Base-by-base conservation (phyloP, 2,329 filamentous ascomycete genomes). In the Penicillium rolfsii region DNA sequence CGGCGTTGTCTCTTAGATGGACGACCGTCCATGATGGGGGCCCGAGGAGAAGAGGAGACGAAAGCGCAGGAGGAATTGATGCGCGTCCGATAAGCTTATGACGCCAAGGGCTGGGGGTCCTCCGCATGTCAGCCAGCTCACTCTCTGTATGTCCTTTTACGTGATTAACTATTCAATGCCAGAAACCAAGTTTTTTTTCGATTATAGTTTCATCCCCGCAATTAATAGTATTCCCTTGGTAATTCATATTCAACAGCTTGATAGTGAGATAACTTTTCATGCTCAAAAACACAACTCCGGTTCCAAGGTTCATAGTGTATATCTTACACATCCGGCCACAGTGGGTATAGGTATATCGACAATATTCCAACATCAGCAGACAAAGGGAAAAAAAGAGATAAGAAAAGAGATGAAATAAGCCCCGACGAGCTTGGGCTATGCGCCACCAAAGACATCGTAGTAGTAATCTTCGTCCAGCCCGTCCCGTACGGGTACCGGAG, bases 381-480 rank as follows among this genome's bases (percentile, higher is more conserved):
- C n/a, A 43, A 58, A 57, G 19, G 19, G 12, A 43, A 22, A 59
- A 50, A 22, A 45, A 22, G 58, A 50, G 16, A n/a, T 35, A n/a
- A 55, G 2, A 45, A 56, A n/a, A 46, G 52, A 24, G 22, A 1
- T 22, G 19, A 22, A 22, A 22, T 22, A 22, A 22, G 1, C 19
- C 19, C 19, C 14, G 8, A 30, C 14, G 26, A 30, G n/a, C 22
- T 28, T 9, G 24, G 8, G 36, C 60, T 64, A 76, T 52, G 64
- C 65, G 28, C 77, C 77, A 8, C 79, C 79, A 71, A 80, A 90
- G 46, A 91, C 83, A 75, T 94, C 91, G 79, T 96, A 98, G 79
- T 90, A 97, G 76, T 96, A 99, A 75, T 97, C 90, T 67, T 96
- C 92, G 75, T 97, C 91, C 67, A 98, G 76, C 0, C 91, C 93